phyloP scores from a whole-genome alignment of 2,329 filamentous ascomycete genomes.

The Exophiala sp. region DNA sequence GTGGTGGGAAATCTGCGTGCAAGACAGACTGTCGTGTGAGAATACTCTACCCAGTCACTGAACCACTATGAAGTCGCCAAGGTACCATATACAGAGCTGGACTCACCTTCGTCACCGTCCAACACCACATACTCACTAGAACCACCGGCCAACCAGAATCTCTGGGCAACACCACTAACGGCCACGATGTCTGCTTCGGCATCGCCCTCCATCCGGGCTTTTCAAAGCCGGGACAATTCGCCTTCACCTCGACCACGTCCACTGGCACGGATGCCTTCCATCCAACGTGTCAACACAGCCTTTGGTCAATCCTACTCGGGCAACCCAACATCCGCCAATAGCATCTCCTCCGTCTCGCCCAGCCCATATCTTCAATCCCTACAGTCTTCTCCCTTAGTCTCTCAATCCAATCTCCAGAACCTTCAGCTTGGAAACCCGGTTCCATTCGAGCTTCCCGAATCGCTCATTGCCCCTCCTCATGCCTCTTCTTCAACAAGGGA shows the following conservation, averaged over 20 bases:
- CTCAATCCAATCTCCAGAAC: constrained; percentile 5
- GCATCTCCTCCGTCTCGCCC: constrained; percentile 22
- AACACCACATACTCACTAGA: constrained; percentile 5
- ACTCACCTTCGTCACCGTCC: constrained; percentile 17
- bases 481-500: constrained; percentile 12
- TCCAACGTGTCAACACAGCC: constrained; percentile 22
- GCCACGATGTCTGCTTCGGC: constrained; percentile 17
- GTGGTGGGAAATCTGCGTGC: not conserved
- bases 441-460: constrained; percentile 69
- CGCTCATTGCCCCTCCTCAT: constrained; percentile 54
- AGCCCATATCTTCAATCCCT: constrained; percentile 27
- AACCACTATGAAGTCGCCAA: constrained; percentile 23
- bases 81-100: constrained; percentile 24
- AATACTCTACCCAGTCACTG: constrained; percentile 1
- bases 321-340: constrained; percentile 25
- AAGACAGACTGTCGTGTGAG: constrained; percentile 3
- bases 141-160: not conserved
- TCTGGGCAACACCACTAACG: not conserved
- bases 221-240: constrained; percentile 19
- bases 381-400: constrained; percentile 27
- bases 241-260: constrained; percentile 19
- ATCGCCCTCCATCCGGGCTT: constrained; percentile 15
- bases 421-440: constrained; percentile 41
- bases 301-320: constrained; percentile 11
- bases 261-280: constrained; percentile 21